These are phyloP conservation scores for Cenchrus americanus DNA, from an alignment of 176 grass and related monocot species.

Conservation along the genomic window DNA sequence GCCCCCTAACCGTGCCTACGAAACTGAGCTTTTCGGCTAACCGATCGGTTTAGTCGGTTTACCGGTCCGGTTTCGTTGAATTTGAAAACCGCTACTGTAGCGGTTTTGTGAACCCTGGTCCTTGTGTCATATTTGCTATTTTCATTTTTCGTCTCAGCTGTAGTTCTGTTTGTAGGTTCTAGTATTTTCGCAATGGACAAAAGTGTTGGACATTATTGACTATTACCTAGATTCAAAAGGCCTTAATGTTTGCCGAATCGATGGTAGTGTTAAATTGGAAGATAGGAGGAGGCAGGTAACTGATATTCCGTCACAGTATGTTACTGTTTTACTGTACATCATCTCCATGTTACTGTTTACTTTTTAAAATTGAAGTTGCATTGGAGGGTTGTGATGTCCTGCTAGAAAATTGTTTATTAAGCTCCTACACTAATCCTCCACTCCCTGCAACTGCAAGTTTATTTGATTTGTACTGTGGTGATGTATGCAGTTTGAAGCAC, in stretches of 20 bases:
- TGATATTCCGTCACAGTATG: constrained; percentile 9
- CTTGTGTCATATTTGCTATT: constrained; percentile 4
- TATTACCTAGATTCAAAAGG: constrained; percentile 80
- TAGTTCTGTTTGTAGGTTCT: constrained; percentile 65
- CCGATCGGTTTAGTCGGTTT: too few relatives aligned
- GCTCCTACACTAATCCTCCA: not conserved
- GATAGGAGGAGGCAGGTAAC: constrained; percentile 81
- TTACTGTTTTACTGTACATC: constrained; percentile 20
- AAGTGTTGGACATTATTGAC: constrained; percentile 86
- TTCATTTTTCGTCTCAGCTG: constrained; percentile 4
- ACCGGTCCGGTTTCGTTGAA: too few relatives aligned
- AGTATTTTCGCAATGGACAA: constrained; percentile 96
- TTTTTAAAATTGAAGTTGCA: not conserved
- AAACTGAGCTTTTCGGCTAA: too few relatives aligned
- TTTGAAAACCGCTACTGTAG: too few relatives aligned
- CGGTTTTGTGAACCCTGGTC: too few relatives aligned
- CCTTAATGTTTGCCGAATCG: constrained; percentile 81
- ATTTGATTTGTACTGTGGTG: not conserved
- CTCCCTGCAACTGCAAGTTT: not conserved
- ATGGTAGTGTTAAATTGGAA: constrained; percentile 83
- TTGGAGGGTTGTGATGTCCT: not conserved
- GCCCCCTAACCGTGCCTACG: too few relatives aligned
- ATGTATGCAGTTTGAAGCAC: constrained; percentile 13
- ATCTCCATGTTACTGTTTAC: not conserved
- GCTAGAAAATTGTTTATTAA: not conserved